Conservation (phyloP, 768 basidiomycete genomes). For the Hericium alpestre region DNA sequence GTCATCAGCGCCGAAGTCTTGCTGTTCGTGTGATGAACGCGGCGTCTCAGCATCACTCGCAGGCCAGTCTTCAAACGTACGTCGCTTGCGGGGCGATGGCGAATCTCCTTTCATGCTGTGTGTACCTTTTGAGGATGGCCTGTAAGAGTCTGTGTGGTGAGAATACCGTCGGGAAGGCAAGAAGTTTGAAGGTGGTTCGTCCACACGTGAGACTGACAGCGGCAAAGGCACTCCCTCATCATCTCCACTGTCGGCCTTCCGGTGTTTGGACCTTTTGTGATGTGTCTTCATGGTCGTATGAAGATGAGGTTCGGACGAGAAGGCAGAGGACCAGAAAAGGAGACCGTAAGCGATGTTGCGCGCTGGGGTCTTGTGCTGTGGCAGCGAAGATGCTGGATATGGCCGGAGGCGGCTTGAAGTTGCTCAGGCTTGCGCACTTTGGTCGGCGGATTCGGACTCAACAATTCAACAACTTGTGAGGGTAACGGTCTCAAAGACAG, state of each 20-base stretch:
- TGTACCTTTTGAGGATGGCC: conserved; percentile 25
- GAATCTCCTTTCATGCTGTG: conserved; percentile 40
- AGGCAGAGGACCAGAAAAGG: neutral
- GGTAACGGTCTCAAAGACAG: too few species aligned
- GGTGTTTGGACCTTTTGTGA: conserved; percentile 28
- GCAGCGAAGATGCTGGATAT: neutral
- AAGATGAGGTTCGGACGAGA: conserved; percentile 14
- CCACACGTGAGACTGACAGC: conserved; percentile 34
- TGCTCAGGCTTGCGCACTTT: too few species aligned
- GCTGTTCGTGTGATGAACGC: conserved; percentile 19
- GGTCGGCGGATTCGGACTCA: neutral
- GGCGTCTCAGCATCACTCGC: conserved; percentile 27
- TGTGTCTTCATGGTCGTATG: conserved; percentile 20
- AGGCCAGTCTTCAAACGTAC: conserved; percentile 43
- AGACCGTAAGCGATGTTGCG: neutral
- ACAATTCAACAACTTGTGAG: too few species aligned
- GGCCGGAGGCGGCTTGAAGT: too few species aligned
- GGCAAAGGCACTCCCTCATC: conserved; percentile 14
- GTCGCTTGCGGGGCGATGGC: conserved; percentile 40
- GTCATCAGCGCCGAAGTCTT: conserved; percentile 30
- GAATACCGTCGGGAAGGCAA: conserved; percentile 33
- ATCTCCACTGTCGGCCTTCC: conserved; percentile 12
- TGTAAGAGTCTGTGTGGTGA: conserved; percentile 33
- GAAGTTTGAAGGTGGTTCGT: conserved; percentile 42
- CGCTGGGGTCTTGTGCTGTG: neutral